These are phyloP conservation scores for Paxillus involutus DNA, from an alignment of 768 basidiomycete species.

Conservation along the genomic window DNA sequence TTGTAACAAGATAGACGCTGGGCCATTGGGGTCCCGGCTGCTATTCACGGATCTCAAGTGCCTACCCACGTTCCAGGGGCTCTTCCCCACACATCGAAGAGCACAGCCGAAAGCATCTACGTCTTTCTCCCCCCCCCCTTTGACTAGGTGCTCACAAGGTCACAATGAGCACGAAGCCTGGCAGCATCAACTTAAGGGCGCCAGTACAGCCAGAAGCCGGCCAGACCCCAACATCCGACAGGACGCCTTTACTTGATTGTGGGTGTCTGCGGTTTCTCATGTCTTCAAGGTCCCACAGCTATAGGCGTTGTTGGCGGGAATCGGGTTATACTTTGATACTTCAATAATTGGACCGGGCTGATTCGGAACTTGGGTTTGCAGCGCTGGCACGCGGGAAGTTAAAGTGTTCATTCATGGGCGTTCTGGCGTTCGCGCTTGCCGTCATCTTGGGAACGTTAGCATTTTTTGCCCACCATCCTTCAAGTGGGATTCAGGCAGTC, in stretches of 20 bases:
- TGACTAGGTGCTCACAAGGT: not conserved
- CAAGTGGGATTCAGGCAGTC: slow-evolving; percentile 19
- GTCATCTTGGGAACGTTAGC: slow-evolving; percentile 16
- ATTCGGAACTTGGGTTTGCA: not conserved
- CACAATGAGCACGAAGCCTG: slow-evolving; percentile 9
- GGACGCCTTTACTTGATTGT: slow-evolving; percentile 21
- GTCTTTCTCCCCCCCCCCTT: not conserved
- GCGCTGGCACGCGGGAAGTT: slow-evolving; percentile 1
- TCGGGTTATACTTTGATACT: too few relatives aligned
- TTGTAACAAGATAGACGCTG: too few relatives aligned
- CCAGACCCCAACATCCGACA: slow-evolving; percentile 2
- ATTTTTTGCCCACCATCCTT: slow-evolving; percentile 12
- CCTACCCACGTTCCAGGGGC: not conserved
- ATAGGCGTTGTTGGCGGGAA: not conserved
- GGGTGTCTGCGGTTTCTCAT: not conserved
- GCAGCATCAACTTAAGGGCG: not conserved
- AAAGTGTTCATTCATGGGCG: slow-evolving; percentile 3
- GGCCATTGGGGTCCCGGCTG: too few relatives aligned
- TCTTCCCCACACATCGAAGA: slow-evolving; percentile 5
- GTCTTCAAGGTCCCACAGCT: not conserved
- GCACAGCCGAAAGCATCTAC: not conserved
- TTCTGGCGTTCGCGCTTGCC: slow-evolving; percentile 18
- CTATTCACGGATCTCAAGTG: not conserved
- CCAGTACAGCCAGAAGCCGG: not conserved
- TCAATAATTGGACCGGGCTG: too few relatives aligned